Conservation (phyloP, 495 filamentous ascomycete genomes). For the Xylaria venustula region DNA sequence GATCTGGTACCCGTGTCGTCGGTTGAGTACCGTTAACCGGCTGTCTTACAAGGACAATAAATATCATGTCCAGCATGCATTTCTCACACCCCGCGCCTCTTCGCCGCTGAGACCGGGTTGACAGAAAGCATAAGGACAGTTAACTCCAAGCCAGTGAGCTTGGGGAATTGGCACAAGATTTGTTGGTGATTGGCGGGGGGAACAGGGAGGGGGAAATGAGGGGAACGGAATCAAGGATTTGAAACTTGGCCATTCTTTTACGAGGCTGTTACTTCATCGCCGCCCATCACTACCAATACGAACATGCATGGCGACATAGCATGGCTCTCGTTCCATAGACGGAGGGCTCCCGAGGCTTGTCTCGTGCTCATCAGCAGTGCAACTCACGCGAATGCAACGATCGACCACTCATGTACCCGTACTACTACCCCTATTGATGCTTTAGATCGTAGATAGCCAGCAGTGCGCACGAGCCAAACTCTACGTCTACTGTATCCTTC, state of each 20-base stretch:
- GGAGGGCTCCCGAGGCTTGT: constrained; percentile 2
- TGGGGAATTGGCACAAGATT: constrained; percentile 1
- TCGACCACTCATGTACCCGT: constrained; percentile 5
- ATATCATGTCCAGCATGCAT: constrained; percentile 3
- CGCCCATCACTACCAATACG: constrained; percentile 2
- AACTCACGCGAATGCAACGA: constrained; percentile 5
- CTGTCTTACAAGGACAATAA: not conserved
- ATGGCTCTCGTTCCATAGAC: not conserved
- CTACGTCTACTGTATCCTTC: not conserved
- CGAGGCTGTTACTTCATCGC: not conserved
- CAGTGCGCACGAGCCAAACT: not conserved
- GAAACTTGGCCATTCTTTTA: not conserved
- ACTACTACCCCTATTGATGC: not conserved
- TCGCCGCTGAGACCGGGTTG: constrained; percentile 4
- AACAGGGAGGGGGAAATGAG: not conserved
- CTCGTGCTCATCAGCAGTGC: not conserved
- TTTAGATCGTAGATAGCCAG: not conserved
- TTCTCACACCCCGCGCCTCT: constrained; percentile 3
- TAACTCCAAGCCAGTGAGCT: not conserved
- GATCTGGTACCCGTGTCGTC: not conserved
- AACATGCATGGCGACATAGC: constrained; percentile 3
- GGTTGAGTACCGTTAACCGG: constrained; percentile 3
- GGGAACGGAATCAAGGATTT: not conserved
- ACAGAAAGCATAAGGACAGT: not conserved
- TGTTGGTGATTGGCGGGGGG: not conserved